phyloP scores from a whole-genome alignment of 306 rosid species.

The Lathyrus aphaca region DNA sequence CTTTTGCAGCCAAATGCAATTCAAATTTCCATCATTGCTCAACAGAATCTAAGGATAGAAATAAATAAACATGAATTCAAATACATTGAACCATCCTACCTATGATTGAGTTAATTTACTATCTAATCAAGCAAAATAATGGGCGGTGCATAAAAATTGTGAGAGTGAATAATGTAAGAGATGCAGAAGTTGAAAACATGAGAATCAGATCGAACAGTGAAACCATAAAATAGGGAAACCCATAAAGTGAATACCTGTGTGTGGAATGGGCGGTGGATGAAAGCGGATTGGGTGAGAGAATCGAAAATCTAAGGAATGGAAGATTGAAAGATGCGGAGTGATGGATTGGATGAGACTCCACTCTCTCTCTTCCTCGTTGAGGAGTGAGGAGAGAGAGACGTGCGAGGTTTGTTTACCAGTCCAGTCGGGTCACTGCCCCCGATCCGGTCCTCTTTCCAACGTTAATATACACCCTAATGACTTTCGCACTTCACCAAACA shows the following conservation, averaged over 20 bases:
- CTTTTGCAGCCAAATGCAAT: not conserved
- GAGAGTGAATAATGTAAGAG: not conserved
- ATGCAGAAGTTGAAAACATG: constrained; percentile 24
- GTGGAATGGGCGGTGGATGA: too few species aligned
- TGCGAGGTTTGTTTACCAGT: constrained; percentile 40
- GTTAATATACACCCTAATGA: constrained; percentile 12
- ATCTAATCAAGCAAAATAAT: not conserved
- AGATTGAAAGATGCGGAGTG: constrained; percentile 20
- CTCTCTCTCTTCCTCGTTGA: constrained; percentile 11
- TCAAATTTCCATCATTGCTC: too few species aligned
- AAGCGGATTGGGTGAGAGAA: constrained; percentile 1
- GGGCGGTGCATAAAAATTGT: not conserved
- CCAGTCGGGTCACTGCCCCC: constrained; percentile 39
- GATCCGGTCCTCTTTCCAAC: constrained; percentile 4
- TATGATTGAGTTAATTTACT: not conserved
- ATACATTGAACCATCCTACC: not conserved
- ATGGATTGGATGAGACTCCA: not conserved
- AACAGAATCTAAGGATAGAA: not conserved
- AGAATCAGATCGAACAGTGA: constrained; percentile 39
- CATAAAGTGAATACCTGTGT: too few species aligned
- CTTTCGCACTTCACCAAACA: not conserved
- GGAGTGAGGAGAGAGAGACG: constrained; percentile 32
- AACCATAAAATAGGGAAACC: not conserved
- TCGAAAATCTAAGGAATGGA: not conserved
- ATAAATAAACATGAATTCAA: not conserved